phyloP scores from a whole-genome alignment of 2,329 filamentous ascomycete species.

The Cordyceps javanica region DNA sequence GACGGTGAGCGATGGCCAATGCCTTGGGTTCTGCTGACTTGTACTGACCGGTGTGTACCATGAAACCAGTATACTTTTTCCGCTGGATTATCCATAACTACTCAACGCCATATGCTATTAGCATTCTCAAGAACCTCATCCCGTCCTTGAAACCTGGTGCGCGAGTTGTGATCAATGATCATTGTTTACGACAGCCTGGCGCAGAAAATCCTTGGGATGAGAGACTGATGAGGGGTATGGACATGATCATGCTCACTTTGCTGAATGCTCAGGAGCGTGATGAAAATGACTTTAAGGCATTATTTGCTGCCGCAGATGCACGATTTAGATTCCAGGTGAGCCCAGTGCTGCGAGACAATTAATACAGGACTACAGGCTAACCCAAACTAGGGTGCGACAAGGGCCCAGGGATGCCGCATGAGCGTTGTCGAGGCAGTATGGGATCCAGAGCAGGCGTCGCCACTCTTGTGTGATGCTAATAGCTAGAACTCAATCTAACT shows the following conservation, averaged over 20 bases:
- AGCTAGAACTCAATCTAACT: too few species aligned
- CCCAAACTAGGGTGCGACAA: conserved; percentile 30
- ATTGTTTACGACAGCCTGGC: conserved; percentile 36
- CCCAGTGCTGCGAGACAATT: neutral
- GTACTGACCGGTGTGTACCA: neutral
- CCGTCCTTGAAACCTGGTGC: conserved; percentile 51
- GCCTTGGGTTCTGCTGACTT: neutral
- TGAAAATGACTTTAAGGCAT: conserved; percentile 36
- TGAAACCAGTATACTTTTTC: conserved; percentile 47
- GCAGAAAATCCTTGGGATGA: conserved; percentile 39
- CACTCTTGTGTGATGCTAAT: neutral
- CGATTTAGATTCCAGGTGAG: conserved; percentile 38
- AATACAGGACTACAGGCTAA: conserved; percentile 12
- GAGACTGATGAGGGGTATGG: conserved; percentile 42
- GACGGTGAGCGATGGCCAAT: conserved; percentile 33
- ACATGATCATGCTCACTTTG: conserved; percentile 45
- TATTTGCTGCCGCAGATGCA: conserved; percentile 38
- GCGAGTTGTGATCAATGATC: conserved; percentile 39
- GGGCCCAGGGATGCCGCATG: conserved; percentile 38
- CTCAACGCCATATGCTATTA: conserved; percentile 45
- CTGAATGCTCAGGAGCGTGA: conserved; percentile 47
- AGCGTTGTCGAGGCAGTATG: conserved; percentile 44
- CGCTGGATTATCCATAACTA: conserved; percentile 58
- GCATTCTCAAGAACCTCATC: conserved; percentile 43
- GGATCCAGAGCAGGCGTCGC: conserved; percentile 23